Percentiles rank a stretch among this genome's conserved stretches.
phyloP scores from a whole-genome alignment of 768 basidiomycete species.

The Pisolithus orientalis region DNA sequence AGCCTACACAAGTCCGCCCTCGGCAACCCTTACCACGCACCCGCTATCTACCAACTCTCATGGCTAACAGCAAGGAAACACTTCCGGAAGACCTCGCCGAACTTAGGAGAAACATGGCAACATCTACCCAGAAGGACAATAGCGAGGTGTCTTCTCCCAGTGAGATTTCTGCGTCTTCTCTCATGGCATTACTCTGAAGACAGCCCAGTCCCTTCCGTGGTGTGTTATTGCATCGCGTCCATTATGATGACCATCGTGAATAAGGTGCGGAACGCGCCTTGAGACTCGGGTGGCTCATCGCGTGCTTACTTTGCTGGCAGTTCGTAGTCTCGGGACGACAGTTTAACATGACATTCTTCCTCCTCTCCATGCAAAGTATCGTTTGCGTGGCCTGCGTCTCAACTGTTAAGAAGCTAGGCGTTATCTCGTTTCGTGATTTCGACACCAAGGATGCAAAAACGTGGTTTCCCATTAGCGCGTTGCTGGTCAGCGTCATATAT shows the following conservation, averaged over 20 bases:
- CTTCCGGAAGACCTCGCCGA: slow-evolving; percentile 45
- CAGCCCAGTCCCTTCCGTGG: slow-evolving; percentile 66
- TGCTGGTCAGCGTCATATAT: slow-evolving; percentile 93
- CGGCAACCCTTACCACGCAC: too few species aligned
- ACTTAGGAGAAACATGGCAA: slow-evolving; percentile 45
- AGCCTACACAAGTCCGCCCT: too few species aligned
- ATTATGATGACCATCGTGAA: slow-evolving; percentile 97
- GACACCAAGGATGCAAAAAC: slow-evolving; percentile 76
- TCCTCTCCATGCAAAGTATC: slow-evolving; percentile 83
- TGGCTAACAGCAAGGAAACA: slow-evolving; percentile 6
- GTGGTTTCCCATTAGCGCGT: slow-evolving; percentile 93
- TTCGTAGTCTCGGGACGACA: slow-evolving; percentile 90
- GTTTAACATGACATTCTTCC: slow-evolving; percentile 96
- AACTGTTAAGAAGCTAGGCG: slow-evolving; percentile 61
- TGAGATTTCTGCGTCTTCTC: slow-evolving; percentile 8
- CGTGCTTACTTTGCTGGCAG: slow-evolving; percentile 32
- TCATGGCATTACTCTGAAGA: background rate
- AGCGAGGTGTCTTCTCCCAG: slow-evolving; percentile 15
- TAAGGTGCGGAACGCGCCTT: slow-evolving; percentile 51
- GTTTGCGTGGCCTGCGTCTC: slow-evolving; percentile 82
- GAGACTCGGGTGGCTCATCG: background rate
- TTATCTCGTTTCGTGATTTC: slow-evolving; percentile 84
- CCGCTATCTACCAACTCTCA: background rate
- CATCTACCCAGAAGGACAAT: slow-evolving; percentile 25
- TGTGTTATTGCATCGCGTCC: slow-evolving; percentile 87